Conservation (phyloP, 768 basidiomycete genomes). For the Suillus fuscotomentosus region DNA sequence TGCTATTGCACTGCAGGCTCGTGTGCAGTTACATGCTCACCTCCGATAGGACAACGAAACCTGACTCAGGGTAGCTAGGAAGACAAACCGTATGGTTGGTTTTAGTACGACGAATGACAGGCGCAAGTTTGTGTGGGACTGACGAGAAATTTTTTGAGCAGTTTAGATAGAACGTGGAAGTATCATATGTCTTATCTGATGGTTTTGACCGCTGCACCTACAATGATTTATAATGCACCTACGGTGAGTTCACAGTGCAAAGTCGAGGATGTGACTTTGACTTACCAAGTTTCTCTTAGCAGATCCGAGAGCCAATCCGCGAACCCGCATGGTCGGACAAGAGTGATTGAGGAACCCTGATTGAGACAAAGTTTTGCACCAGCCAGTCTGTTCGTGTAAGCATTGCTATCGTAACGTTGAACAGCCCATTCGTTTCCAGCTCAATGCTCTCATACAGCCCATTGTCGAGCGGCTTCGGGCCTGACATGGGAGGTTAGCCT, state of each 20-base stretch:
- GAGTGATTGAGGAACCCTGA: not conserved
- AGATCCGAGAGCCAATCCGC: not conserved
- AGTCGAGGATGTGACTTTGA: not conserved
- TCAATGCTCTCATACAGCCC: not conserved
- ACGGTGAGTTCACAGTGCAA: not conserved
- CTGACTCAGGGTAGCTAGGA: conserved; percentile 11
- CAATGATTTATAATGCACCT: not conserved
- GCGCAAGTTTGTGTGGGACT: not conserved
- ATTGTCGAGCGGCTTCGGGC: not conserved
- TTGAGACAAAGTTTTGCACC: not conserved
- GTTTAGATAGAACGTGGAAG: not conserved
- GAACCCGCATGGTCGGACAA: not conserved
- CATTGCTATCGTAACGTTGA: not conserved
- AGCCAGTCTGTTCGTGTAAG: not conserved
- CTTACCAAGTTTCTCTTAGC: not conserved
- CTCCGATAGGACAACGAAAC: conserved; percentile 17
- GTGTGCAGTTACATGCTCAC: not conserved
- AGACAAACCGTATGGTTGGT: conserved; percentile 17
- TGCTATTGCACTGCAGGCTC: not conserved
- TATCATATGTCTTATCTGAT: not conserved
- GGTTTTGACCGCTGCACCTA: not conserved
- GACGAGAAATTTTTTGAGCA: not conserved
- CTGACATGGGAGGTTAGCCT: conserved; percentile 12
- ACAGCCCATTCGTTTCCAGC: not conserved
- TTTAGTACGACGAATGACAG: not conserved